Conservation (phyloP, 2,329 filamentous ascomycete genomes). For the Phialophora expanda region DNA sequence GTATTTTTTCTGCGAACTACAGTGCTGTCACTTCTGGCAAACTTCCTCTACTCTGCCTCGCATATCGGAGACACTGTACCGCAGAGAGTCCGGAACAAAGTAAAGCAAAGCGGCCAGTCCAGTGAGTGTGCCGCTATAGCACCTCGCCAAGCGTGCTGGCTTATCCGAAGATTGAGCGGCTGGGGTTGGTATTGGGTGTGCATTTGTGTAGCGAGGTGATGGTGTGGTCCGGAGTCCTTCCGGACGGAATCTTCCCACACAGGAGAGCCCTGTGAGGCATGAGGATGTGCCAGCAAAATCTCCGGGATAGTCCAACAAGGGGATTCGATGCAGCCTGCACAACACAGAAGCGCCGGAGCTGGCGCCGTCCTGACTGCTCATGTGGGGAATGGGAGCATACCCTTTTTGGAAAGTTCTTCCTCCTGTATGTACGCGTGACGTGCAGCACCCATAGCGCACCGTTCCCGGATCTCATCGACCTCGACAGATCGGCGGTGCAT, state of each 20-base stretch:
- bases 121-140: background rate
- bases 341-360: constrained; percentile 10
- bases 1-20: background rate
- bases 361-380: constrained; percentile 5
- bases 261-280: background rate
- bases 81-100: background rate
- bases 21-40: background rate
- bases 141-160: constrained; percentile 2
- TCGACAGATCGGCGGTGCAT: constrained; percentile 3
- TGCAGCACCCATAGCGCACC: constrained; percentile 10
- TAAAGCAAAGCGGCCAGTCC: background rate
- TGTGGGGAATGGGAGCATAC: background rate
- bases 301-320: constrained; percentile 7
- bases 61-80: background rate
- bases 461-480: background rate
- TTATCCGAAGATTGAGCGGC: constrained; percentile 2
- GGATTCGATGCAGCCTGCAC: constrained; percentile 2
- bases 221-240: constrained; percentile 17
- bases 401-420: background rate
- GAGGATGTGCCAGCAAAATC: constrained; percentile 11
- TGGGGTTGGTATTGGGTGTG: constrained; percentile 1
- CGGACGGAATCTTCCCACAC: constrained; percentile 17
- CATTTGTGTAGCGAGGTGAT: background rate
- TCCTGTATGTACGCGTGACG: constrained; percentile 18
- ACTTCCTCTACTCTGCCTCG: background rate